These are phyloP conservation scores for Rosa multiflora DNA, from an alignment of 306 rosid genomes.

Conservation along the genomic window DNA sequence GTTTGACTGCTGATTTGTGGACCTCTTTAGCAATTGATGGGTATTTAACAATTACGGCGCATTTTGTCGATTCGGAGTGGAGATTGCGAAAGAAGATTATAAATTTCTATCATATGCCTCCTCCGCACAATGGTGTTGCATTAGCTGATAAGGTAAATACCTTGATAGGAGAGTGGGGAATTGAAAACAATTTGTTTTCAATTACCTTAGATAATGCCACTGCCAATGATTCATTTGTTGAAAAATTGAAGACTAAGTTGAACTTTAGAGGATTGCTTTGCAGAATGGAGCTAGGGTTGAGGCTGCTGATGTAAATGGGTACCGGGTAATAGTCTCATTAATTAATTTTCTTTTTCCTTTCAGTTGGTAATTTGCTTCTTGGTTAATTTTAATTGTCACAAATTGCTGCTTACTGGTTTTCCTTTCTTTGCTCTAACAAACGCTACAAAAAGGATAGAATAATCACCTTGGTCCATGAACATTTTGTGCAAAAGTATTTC, in stretches of 20 bases:
- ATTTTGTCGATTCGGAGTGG: not conserved
- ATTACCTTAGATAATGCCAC: too few species aligned
- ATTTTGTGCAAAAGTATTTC: not conserved
- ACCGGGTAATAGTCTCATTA: constrained; percentile 52
- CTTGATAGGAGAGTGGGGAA: too few species aligned
- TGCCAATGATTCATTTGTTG: too few species aligned
- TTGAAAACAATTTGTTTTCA: too few species aligned
- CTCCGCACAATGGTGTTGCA: too few species aligned
- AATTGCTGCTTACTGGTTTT: not conserved
- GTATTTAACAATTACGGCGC: not conserved
- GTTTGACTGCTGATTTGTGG: not conserved
- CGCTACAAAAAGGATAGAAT: not conserved
- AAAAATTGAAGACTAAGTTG: too few species aligned
- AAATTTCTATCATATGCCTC: too few species aligned
- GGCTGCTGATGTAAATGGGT: constrained; percentile 80
- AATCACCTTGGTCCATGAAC: not conserved
- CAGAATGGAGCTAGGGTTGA: constrained; percentile 89
- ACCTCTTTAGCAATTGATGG: not conserved
- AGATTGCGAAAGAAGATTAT: not conserved
- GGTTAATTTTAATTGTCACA: not conserved
- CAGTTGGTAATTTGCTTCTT: not conserved
- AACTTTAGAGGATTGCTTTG: constrained; percentile 14
- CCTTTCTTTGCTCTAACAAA: not conserved
- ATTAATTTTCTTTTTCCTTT: not conserved
- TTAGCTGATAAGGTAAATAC: too few species aligned